Evolutionary conservation across 768 basidiomycete species (phyloP), one percentile per base, ranked within the genome.

Genomic region (Trametes maxima): DNA sequence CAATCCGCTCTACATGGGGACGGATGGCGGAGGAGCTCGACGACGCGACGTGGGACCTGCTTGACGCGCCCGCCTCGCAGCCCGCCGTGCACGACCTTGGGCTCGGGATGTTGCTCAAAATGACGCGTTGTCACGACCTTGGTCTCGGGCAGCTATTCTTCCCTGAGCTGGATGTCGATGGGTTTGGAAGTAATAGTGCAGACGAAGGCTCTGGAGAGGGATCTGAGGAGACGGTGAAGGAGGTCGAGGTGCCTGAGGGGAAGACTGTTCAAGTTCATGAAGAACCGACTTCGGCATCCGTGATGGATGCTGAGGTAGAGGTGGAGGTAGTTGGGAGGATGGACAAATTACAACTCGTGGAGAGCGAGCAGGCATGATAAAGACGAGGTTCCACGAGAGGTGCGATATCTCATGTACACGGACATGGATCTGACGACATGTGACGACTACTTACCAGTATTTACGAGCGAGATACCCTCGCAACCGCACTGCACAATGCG

Each of bases 101-200:
- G 1, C 75, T 92, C 28, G 78, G 85, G 21, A 80, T 90, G 81
- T 72, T 92, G 10, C 80, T 92, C 46, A 85, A 83, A 69, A 91
- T 92, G 90, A 87, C 89, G 21, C 79, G 90, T 47, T 74, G 91
- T 40, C 79, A 85, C 60, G 90, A 92, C 73, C 75, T 92, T 59
- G 90, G 89, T 0, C 78, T 92, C 13, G 87, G 79, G 21, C 88
- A 91, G 72, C 69, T 92, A 14, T 72, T 74, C 63, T 70, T 74
- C 51, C 73, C 73, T 0, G 72, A 71, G 19, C 33, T 72, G 25
- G 4, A 69, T 2, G 70, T 67, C 45, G 53, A 51, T 25, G 35
- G 13, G 0, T 44, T 37, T 6, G 50, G 3, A 33, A 33, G 28
- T 8, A 33, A 33, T 33, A 33, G 28, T 8, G 28, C 28, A 33